Percentiles rank a stretch among this genome's conserved stretches.
These are phyloP conservation scores for Amanita fuliginea DNA, from an alignment of 768 basidiomycete genomes.

Conservation along the genomic window DNA sequence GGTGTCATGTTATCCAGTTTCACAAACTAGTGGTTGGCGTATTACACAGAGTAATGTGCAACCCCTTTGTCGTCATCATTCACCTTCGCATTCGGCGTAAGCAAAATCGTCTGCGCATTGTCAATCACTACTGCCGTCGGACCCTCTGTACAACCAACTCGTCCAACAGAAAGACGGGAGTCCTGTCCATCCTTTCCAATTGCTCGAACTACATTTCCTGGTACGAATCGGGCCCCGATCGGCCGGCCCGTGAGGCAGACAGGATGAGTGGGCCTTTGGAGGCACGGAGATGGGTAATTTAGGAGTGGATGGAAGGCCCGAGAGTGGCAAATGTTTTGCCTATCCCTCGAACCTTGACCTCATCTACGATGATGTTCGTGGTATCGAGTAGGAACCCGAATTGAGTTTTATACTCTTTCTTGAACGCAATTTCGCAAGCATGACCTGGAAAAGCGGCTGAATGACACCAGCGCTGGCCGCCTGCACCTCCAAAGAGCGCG, in stretches of 20 bases:
- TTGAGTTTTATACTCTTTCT: conserved; percentile 68
- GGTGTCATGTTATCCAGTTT: no score
- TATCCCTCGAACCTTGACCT: conserved; percentile 84
- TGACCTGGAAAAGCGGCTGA: no score
- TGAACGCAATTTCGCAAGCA: conserved; percentile 91
- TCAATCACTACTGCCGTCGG: conserved; percentile 96
- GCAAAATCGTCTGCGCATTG: conserved; percentile 88
- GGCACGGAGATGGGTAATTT: conserved; percentile 45
- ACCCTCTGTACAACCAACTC: conserved; percentile 55
- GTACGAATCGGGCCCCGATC: conserved; percentile 33
- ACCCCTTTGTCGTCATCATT: conserved; percentile 58
- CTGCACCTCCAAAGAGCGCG: conserved; percentile 83
- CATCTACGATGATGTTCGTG: conserved; percentile 80
- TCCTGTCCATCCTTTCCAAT: conserved; percentile 62
- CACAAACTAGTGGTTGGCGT: no score
- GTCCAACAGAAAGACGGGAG: conserved; percentile 71
- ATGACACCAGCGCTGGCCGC: no score
- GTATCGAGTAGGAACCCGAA: conserved; percentile 88
- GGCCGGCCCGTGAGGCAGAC: conserved; percentile 19
- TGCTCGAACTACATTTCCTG: conserved; percentile 77
- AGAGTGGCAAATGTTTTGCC: conserved; percentile 83
- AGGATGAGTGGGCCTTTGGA: conserved; percentile 9
- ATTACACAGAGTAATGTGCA: conserved; percentile 45
- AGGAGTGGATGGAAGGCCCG: conserved; percentile 68
- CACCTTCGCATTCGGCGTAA: conserved; percentile 64